A percentile compares a stretch with the other conserved stretches of the same genome.
phyloP scores from a whole-genome alignment of 2,329 filamentous ascomycete genomes.

The Aspergillus aculeatinus region DNA sequence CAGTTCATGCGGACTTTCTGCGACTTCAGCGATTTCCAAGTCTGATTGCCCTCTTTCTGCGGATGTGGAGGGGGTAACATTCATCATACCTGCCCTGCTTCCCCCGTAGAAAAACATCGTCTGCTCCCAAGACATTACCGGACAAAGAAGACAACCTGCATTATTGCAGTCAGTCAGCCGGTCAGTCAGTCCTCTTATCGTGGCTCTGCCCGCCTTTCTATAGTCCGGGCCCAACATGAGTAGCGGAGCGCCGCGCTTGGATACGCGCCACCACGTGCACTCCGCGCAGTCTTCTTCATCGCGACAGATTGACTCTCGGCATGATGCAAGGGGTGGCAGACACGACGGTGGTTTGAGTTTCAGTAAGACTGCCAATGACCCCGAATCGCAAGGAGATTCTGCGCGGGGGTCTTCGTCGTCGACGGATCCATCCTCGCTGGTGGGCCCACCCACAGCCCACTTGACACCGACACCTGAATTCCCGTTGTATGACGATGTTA shows the following conservation, averaged over 20 bases:
- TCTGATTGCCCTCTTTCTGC: neutral
- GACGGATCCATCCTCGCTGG: neutral
- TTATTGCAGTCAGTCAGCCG: no score
- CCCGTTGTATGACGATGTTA: neutral
- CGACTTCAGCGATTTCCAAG: neutral
- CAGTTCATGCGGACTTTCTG: no score
- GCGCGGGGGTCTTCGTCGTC: neutral
- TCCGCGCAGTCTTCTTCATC: conserved; percentile 19
- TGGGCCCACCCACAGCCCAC: neutral
- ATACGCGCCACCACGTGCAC: conserved; percentile 21
- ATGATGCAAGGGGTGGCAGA: conserved; percentile 10
- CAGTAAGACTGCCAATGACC: conserved; percentile 2
- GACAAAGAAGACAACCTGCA: no score
- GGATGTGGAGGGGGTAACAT: neutral
- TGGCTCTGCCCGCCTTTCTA: conserved; percentile 1
- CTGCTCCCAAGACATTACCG: no score
- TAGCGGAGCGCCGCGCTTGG: conserved; percentile 13
- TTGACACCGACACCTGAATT: neutral
- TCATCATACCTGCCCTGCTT: no score
- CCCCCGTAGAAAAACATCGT: no score
- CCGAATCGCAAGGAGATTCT: neutral
- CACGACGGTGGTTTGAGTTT: conserved; percentile 10
- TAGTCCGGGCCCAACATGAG: conserved; percentile 8
- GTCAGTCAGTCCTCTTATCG: neutral
- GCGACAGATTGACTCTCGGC: conserved; percentile 21